phyloP scores from a whole-genome alignment of 805 yeast species.

The Schizosaccharomyces japonicus region DNA sequence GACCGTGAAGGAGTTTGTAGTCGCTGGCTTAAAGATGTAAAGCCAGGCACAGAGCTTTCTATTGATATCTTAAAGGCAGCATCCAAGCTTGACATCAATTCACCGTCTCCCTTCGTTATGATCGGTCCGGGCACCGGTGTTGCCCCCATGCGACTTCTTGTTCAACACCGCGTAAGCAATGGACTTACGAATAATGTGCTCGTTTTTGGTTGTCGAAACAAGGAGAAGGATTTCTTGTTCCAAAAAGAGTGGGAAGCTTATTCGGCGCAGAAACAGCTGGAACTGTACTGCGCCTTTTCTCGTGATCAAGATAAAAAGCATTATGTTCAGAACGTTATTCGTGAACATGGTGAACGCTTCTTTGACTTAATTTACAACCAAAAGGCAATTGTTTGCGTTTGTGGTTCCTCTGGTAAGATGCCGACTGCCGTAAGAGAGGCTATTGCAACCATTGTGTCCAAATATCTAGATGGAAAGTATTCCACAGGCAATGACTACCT shows the following conservation, averaged over 20 bases:
- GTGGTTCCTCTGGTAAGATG: slow-evolving; percentile 91
- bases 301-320: slow-evolving; percentile 25
- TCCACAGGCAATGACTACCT: slow-evolving; percentile 23
- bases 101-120: slow-evolving; percentile 33
- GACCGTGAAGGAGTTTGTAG: slow-evolving; percentile 67
- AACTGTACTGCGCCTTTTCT: slow-evolving; percentile 25
- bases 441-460: slow-evolving; percentile 34
- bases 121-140: slow-evolving; percentile 90
- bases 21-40: slow-evolving; percentile 36
- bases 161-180: slow-evolving; percentile 18
- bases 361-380: slow-evolving; percentile 29
- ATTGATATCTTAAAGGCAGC: slow-evolving; percentile 20
- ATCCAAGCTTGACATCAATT: slow-evolving; percentile 23
- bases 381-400: slow-evolving; percentile 46
- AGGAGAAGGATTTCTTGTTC: slow-evolving; percentile 45
- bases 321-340: slow-evolving; percentile 61
- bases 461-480: slow-evolving; percentile 18
- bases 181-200: slow-evolving; percentile 22
- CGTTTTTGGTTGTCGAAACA: slow-evolving; percentile 53
- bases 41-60: slow-evolving; percentile 26
- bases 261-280: slow-evolving; percentile 1
- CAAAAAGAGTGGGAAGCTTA: slow-evolving; percentile 24
- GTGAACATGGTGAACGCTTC: slow-evolving; percentile 25
- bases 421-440: slow-evolving; percentile 75
- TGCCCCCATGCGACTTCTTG: slow-evolving; percentile 68